These are phyloP conservation scores for Perkinsus chesapeaki DNA, from an alignment of 169 alveolate species.

Conservation along the genomic window DNA sequence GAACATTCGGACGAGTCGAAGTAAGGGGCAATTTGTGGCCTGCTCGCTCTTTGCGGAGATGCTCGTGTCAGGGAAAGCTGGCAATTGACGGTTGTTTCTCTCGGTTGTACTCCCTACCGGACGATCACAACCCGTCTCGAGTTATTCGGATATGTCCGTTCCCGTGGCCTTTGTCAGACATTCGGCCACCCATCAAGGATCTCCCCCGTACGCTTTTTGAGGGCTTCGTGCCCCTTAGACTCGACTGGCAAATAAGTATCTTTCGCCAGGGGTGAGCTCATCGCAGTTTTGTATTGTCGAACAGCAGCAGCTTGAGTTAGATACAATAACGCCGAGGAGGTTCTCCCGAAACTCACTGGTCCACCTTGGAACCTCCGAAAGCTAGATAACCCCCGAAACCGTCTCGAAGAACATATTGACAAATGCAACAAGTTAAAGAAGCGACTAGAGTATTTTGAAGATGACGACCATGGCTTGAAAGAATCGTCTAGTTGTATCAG, in stretches of 20 bases:
- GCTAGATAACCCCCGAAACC: not conserved
- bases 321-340: not conserved
- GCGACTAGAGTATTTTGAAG: not conserved
- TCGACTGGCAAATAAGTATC: not conserved
- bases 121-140: not conserved
- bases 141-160: not conserved
- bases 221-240: not conserved
- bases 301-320: not conserved
- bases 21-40: not conserved
- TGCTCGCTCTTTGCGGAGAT: not conserved
- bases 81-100: not conserved
- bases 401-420: not conserved
- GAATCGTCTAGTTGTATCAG: not conserved
- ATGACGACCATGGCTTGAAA: not conserved
- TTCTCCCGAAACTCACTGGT: not conserved
- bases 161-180: not conserved
- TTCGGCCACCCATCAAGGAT: not conserved
- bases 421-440: not conserved
- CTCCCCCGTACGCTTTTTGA: not conserved
- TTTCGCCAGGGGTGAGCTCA: not conserved
- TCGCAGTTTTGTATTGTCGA: not conserved
- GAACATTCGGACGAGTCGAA: not conserved
- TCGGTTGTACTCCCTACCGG: not conserved
- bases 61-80: not conserved
- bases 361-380: not conserved